Conservation (phyloP, 106 monocot species). For the Narthecium ossifragum region DNA sequence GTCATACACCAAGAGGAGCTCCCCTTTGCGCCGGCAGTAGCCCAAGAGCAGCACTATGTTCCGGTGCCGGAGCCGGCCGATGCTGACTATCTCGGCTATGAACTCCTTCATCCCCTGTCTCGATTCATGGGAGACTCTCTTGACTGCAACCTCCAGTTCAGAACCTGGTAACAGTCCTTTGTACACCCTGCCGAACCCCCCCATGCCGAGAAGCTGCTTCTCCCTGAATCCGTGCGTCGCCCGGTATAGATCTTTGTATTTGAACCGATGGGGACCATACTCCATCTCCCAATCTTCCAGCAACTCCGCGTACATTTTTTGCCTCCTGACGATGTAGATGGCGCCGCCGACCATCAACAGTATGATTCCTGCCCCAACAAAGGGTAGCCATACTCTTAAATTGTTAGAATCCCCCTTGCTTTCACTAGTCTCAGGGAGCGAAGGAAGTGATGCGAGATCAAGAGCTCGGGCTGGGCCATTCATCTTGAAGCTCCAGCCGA, state of each 20-base stretch:
- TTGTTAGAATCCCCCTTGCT: not conserved
- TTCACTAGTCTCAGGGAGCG: not conserved
- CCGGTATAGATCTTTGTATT: not conserved
- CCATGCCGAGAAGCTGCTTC: not conserved
- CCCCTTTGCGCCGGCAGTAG: not conserved
- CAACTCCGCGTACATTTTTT: not conserved
- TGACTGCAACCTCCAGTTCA: not conserved
- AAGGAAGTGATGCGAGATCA: not conserved
- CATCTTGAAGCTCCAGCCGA: slow-evolving; percentile 21
- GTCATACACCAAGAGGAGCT: not conserved
- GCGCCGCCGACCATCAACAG: not conserved
- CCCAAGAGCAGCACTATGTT: not conserved
- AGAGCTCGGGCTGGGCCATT: slow-evolving; percentile 6
- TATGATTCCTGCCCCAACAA: not conserved
- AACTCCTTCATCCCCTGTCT: not conserved
- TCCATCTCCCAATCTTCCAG: slow-evolving; percentile 4
- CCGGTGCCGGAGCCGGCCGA: not conserved
- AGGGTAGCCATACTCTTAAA: not conserved
- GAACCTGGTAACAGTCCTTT: not conserved
- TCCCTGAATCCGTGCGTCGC: not conserved
- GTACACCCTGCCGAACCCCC: not conserved
- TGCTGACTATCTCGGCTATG: not conserved
- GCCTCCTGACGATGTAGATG: not conserved
- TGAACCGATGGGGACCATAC: not conserved
- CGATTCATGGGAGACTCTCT: not conserved